These are phyloP conservation scores for Melanopsichium pennsylvanicum DNA, from an alignment of 1,284 basidiomycete species.

Conservation along the genomic window DNA sequence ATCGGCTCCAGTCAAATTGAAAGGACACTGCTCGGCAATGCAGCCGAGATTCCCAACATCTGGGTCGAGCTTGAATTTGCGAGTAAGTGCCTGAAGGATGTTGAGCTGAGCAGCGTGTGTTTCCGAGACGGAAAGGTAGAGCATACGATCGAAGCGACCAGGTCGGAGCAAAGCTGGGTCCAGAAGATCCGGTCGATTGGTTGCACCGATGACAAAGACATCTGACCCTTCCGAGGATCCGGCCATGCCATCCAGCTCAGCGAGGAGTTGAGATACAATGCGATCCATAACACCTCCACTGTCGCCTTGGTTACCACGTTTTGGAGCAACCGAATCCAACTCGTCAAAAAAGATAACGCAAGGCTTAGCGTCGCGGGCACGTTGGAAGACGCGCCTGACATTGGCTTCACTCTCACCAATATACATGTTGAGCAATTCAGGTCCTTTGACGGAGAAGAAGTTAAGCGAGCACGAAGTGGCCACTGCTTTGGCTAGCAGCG, in stretches of 20 bases:
- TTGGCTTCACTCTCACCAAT: conserved; percentile 69
- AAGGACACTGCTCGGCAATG: conserved; percentile 81
- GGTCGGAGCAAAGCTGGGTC: conserved; percentile 68
- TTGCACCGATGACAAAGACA: conserved; percentile 69
- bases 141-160: conserved; percentile 90
- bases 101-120: conserved; percentile 85
- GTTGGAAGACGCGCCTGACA: conserved; percentile 68
- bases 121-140: conserved; percentile 92
- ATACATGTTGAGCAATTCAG: conserved; percentile 69
- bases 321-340: conserved; percentile 68
- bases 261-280: conserved; percentile 68
- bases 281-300: conserved; percentile 69
- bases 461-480: conserved; percentile 71
- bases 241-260: conserved; percentile 68
- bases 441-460: conserved; percentile 69
- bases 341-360: conserved; percentile 69
- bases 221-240: conserved; percentile 65
- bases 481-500: conserved; percentile 71
- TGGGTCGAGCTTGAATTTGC: conserved; percentile 86
- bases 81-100: conserved; percentile 87
- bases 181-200: conserved; percentile 68
- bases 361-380: conserved; percentile 68
- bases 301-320: conserved; percentile 68
- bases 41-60: conserved; percentile 72
- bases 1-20: conserved; percentile 83